Evolutionary conservation across 2,329 filamentous ascomycete genomes (phyloP).

Genomic region (Aspergillus pseudonomiae): DNA sequence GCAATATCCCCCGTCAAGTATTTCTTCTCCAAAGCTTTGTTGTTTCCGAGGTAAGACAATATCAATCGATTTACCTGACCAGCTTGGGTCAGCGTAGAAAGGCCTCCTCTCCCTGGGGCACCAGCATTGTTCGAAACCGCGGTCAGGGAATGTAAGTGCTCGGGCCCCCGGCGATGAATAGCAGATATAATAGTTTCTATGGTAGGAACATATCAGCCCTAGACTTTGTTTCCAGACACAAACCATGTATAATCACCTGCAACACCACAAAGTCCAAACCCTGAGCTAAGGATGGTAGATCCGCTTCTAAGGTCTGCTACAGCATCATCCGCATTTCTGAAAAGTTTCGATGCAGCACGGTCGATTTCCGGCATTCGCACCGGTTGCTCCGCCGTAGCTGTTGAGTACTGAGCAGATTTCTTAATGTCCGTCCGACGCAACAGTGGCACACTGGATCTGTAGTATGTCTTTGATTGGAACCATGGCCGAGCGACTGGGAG

Average conservation of each 20-base stretch:
- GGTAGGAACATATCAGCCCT: not conserved
- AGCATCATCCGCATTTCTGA: slow-evolving; percentile 63
- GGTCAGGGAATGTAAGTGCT: slow-evolving; percentile 62
- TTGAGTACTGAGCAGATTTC: slow-evolving; percentile 24
- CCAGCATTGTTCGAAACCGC: slow-evolving; percentile 83
- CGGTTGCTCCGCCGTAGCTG: slow-evolving; percentile 17
- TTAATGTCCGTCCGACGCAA: slow-evolving; percentile 9
- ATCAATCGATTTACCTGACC: slow-evolving; percentile 74
- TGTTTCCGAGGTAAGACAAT: slow-evolving; percentile 75
- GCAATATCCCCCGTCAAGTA: slow-evolving; percentile 75
- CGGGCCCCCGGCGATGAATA: slow-evolving; percentile 62
- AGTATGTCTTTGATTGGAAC: slow-evolving; percentile 24
- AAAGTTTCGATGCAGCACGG: slow-evolving; percentile 41
- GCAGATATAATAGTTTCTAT: slow-evolving; percentile 72
- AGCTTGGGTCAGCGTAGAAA: slow-evolving; percentile 68
- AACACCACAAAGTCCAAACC: slow-evolving; percentile 81
- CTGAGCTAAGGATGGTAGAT: slow-evolving; percentile 72
- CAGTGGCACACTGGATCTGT: slow-evolving; percentile 16
- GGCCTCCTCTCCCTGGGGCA: slow-evolving; percentile 66
- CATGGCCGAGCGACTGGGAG: slow-evolving; percentile 26
- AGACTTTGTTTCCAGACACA: no score
- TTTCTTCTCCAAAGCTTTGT: slow-evolving; percentile 74
- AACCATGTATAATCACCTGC: slow-evolving; percentile 51
- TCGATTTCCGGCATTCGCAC: slow-evolving; percentile 31
- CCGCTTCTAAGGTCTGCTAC: slow-evolving; percentile 72